These are phyloP conservation scores for Xylaria sp. DNA, from an alignment of 2,329 filamentous ascomycete genomes.

Conservation along the genomic window DNA sequence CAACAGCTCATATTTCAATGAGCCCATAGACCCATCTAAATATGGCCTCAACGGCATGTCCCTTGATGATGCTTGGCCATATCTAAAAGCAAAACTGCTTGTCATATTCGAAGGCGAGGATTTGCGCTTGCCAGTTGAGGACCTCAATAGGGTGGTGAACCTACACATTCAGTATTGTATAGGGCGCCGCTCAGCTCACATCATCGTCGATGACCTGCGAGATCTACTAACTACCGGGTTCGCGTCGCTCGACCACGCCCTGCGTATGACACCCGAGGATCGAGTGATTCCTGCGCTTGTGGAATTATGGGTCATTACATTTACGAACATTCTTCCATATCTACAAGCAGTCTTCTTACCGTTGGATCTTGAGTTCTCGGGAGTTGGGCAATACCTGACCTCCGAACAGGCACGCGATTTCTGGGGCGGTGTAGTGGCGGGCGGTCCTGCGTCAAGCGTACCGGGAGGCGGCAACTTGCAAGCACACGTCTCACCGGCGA, in stretches of 20 bases:
- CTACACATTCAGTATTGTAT: slow-evolving; percentile 83
- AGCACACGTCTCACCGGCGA: slow-evolving; percentile 59
- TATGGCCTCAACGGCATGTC: slow-evolving; percentile 77
- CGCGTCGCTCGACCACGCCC: slow-evolving; percentile 81
- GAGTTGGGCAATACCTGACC: slow-evolving; percentile 81
- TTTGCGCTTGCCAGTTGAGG: slow-evolving; percentile 80
- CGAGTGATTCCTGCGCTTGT: slow-evolving; percentile 89
- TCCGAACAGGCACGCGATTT: slow-evolving; percentile 85
- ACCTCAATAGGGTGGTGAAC: slow-evolving; percentile 82
- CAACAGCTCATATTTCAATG: slow-evolving; percentile 56
- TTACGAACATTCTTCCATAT: slow-evolving; percentile 89
- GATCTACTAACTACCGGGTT: slow-evolving; percentile 86
- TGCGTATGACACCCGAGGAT: slow-evolving; percentile 83
- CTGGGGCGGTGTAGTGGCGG: slow-evolving; percentile 77
- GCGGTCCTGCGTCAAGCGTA: slow-evolving; percentile 47
- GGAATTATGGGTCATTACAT: slow-evolving; percentile 93
- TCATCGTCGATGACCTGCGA: slow-evolving; percentile 79
- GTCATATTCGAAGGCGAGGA: slow-evolving; percentile 86
- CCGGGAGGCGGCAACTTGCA: slow-evolving; percentile 47
- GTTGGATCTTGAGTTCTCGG: slow-evolving; percentile 91
- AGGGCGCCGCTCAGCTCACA: slow-evolving; percentile 74
- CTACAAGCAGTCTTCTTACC: slow-evolving; percentile 95
- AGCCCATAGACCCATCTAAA: slow-evolving; percentile 64
- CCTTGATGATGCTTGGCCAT: slow-evolving; percentile 83
- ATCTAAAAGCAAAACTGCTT: slow-evolving; percentile 78